Percentiles rank a stretch among this genome's conserved stretches.
These are phyloP conservation scores for Puccinellia tenuiflora DNA, from an alignment of 176 grass and related monocot genomes.

Conservation along the genomic window DNA sequence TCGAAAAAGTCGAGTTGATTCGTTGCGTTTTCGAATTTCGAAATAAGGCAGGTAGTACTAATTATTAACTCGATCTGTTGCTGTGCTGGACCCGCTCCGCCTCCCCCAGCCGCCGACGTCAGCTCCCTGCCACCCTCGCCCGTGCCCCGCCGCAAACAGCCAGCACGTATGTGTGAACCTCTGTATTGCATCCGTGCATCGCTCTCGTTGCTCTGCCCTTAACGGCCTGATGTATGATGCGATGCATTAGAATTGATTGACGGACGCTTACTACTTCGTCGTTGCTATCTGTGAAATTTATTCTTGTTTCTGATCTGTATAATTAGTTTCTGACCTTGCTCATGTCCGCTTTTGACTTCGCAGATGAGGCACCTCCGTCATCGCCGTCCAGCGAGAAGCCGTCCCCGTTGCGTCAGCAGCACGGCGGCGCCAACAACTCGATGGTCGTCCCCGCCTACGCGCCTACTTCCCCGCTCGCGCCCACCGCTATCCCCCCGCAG, in stretches of 20 bases:
- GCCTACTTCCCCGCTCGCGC: not conserved
- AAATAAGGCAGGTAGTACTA: not conserved
- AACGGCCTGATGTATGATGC: no score
- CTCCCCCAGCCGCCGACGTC: not conserved
- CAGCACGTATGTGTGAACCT: not conserved
- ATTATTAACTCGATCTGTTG: not conserved
- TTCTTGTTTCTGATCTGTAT: no score
- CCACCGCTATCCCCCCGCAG: not conserved
- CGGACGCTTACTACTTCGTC: no score
- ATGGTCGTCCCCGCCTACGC: not conserved
- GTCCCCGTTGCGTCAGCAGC: constrained; percentile 8
- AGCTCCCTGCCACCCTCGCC: not conserved
- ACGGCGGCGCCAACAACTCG: not conserved
- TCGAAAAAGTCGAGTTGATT: no score
- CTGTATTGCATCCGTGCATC: no score
- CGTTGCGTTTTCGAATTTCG: not conserved
- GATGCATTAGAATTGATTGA: no score
- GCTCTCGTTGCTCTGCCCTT: no score
- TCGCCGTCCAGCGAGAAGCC: not conserved
- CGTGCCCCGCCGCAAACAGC: constrained; percentile 1
- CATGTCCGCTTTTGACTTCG: not conserved
- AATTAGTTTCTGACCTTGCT: not conserved
- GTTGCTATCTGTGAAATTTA: no score
- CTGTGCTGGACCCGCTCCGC: not conserved
- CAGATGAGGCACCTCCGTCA: constrained; percentile 9